Percentiles rank a stretch among this genome's conserved stretches.
phyloP scores from a whole-genome alignment of 345 rosid genomes.

The Ricinus communis region DNA sequence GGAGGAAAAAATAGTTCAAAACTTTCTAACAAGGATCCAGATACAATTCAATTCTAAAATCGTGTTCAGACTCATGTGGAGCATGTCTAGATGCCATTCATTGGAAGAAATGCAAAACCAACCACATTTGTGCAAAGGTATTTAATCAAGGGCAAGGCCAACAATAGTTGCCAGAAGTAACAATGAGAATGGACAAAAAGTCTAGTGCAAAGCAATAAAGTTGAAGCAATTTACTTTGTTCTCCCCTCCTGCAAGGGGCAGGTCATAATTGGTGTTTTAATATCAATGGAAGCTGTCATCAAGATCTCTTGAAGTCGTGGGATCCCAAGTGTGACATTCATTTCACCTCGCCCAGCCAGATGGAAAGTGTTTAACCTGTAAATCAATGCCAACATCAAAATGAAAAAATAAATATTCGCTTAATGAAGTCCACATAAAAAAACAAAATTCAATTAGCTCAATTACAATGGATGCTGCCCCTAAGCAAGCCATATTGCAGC shows the following conservation, averaged over 20 bases:
- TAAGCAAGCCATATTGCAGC: no score
- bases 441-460: background rate
- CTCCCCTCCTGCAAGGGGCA: conserved; percentile 73
- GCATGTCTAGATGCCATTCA: background rate
- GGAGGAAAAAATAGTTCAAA: background rate
- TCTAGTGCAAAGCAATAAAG: background rate
- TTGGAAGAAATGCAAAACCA: background rate
- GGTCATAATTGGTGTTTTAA: conserved; percentile 90
- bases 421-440: background rate
- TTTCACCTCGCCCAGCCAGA: conserved; percentile 99
- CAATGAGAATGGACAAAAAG: background rate
- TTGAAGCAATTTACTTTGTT: conserved; percentile 51
- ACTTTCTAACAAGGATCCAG: background rate
- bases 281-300: conserved; percentile 80
- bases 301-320: conserved; percentile 96
- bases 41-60: background rate
- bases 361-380: conserved; percentile 94
- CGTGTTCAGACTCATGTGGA: background rate
- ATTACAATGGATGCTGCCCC: background rate
- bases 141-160: background rate
- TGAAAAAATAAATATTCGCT: background rate
- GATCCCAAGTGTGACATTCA: conserved; percentile 96
- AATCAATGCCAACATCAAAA: conserved; percentile 11
- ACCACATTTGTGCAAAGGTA: no score
- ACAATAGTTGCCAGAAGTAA: background rate